Conservation (phyloP, 371 early-diverging fungal genomes). For the Mortierella sp. region DNA sequence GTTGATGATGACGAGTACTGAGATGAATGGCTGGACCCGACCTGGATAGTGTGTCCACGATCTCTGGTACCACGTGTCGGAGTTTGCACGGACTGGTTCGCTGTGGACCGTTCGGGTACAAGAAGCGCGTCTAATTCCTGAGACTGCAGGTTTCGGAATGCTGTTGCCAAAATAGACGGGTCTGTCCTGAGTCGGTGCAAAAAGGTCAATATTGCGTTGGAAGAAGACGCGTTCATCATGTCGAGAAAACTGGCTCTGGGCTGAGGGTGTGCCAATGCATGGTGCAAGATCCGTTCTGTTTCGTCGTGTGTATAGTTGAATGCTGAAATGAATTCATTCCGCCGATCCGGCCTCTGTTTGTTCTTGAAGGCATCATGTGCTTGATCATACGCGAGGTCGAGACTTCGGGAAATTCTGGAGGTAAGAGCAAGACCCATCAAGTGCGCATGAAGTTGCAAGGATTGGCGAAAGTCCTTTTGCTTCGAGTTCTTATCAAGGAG, state of each 20-base stretch:
- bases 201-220: constrained; percentile 36
- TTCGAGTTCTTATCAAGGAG: constrained; percentile 51
- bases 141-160: constrained; percentile 46
- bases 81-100: constrained; percentile 1
- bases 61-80: constrained; percentile 30
- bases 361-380: constrained; percentile 54
- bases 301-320: constrained; percentile 48
- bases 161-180: constrained; percentile 39
- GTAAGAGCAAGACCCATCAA: constrained; percentile 43
- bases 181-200: constrained; percentile 46
- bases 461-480: constrained; percentile 50
- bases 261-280: constrained; percentile 43
- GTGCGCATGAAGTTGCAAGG: constrained; percentile 47
- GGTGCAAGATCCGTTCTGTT: constrained; percentile 40
- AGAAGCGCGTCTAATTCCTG: constrained; percentile 50
- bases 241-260: constrained; percentile 51
- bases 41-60: constrained; percentile 25
- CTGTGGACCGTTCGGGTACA: constrained; percentile 25
- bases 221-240: constrained; percentile 44
- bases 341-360: constrained; percentile 45
- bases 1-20: constrained; percentile 6
- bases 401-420: constrained; percentile 34
- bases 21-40: constrained; percentile 10
- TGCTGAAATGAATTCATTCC: constrained; percentile 38
- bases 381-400: constrained; percentile 52